Evolutionary conservation across 1,139 yeast species (phyloP), one percentile per base, ranked within the genome.

Genomic region (Magnusiomyces tetraspermus): DNA sequence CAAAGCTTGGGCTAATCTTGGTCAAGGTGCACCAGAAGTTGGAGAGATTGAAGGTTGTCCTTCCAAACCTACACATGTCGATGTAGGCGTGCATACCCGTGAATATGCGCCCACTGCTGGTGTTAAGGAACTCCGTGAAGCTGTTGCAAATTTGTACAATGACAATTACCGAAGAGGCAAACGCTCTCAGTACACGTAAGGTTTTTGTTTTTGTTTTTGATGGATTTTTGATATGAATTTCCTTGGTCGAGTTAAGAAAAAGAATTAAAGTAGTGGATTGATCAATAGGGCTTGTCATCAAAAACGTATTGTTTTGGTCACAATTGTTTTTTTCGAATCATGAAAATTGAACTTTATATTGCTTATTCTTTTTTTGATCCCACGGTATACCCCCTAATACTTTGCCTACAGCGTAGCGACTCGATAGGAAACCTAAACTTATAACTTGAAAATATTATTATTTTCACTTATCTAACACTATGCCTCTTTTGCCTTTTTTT

Each of bases 21-120:
- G 86, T 40, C 86, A 81, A 63, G 86, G 86, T 50, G 83, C 83
- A 53, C 85, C 86, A 1, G 85, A 81, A 62, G 83, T 80, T 52
- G 85, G 85, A 23, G 82, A 78, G 51, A 69, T 81, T 53, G 80
- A 81, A 1, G 85, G 85, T 2, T 79, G 84, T 24, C 79, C 79
- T 64, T 72, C 74, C 51, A 71, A 83, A 65, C 86, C 86, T 1
- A 71, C 71, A 1, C 63, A 72, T 21, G 70, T 81, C 42, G 77
- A 78, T 0, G 71, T 80, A n/a, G 73, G 80, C 11, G 78, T 76
- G 55, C 70, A 72, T 51, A 73, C 79, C 51, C 74, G 80, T 60
- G 86, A 79, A 59, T 80, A 81, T 59, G 83, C 83, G 11, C 83
- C 85, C 19, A 80, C 85, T 22, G 81, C 84, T 1, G 86, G 86